These are phyloP conservation scores for Teratosphaeria viscida DNA, from an alignment of 2,329 filamentous ascomycete species.

Conservation along the genomic window DNA sequence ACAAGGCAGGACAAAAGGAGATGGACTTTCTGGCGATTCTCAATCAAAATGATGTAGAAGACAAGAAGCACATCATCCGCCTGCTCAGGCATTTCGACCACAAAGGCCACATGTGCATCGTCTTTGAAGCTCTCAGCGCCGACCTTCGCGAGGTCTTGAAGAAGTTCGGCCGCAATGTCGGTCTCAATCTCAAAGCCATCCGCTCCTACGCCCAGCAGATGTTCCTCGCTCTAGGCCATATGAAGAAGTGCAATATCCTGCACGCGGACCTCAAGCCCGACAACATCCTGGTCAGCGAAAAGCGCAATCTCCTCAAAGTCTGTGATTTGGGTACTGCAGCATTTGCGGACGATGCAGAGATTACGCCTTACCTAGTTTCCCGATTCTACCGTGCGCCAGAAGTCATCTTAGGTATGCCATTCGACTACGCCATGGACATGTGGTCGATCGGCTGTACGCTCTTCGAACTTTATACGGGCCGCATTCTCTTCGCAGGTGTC, in stretches of 20 bases:
- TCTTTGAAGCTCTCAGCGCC: slow-evolving; percentile 87
- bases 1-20: slow-evolving; percentile 86
- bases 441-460: slow-evolving; percentile 97
- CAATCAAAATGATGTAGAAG: slow-evolving; percentile 72
- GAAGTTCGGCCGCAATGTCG: slow-evolving; percentile 89
- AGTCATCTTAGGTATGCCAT: slow-evolving; percentile 92
- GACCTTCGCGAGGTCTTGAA: slow-evolving; percentile 90
- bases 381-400: slow-evolving; percentile 96
- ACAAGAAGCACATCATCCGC: slow-evolving; percentile 84
- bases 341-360: slow-evolving; percentile 78
- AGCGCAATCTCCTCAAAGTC: slow-evolving; percentile 76
- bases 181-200: slow-evolving; percentile 80
- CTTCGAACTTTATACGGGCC: slow-evolving; percentile 94
- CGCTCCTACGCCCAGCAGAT: slow-evolving; percentile 88
- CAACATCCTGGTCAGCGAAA: slow-evolving; percentile 86
- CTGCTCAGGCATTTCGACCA: slow-evolving; percentile 84
- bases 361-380: slow-evolving; percentile 90
- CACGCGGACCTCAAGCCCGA: slow-evolving; percentile 96
- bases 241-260: slow-evolving; percentile 86
- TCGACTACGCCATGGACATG: slow-evolving; percentile 89
- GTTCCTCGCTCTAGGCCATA: slow-evolving; percentile 75
- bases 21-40: slow-evolving; percentile 87
- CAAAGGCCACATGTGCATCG: slow-evolving; percentile 90
- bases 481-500: slow-evolving; percentile 88
- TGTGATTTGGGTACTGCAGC: slow-evolving; percentile 96